These are phyloP conservation scores for Lactifluus rugatus DNA, from an alignment of 768 basidiomycete genomes.

Conservation along the genomic window DNA sequence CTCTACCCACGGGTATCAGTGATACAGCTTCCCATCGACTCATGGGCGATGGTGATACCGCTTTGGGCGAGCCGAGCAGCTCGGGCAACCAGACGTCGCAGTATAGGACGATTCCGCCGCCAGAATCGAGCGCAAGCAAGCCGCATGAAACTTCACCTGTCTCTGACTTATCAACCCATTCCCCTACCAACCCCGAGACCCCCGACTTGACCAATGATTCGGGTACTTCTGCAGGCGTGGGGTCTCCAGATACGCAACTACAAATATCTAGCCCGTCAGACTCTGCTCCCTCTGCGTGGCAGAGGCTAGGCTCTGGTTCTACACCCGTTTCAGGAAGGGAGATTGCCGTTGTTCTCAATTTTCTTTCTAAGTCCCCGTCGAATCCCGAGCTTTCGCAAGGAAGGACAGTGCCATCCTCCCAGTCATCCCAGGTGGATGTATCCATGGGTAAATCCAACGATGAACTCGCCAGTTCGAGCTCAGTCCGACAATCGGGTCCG, in stretches of 20 bases:
- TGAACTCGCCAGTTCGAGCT: not conserved
- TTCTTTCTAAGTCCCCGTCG: not conserved
- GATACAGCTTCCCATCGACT: no score
- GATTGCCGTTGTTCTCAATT: constrained; percentile 5
- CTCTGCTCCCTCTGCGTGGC: constrained; percentile 1
- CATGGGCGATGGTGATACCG: not conserved
- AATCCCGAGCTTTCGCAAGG: not conserved
- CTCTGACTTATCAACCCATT: not conserved
- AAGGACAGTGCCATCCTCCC: not conserved
- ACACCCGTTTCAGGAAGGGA: constrained; percentile 1
- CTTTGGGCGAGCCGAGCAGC: not conserved
- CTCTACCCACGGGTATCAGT: not conserved
- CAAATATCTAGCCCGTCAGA: not conserved
- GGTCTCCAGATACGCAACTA: not conserved
- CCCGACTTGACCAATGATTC: constrained; percentile 13
- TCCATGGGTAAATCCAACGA: not conserved
- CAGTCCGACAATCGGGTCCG: not conserved
- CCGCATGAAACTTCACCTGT: constrained; percentile 1
- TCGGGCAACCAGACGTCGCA: not conserved
- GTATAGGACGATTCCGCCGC: not conserved
- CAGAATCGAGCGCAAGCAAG: not conserved
- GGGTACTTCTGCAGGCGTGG: not conserved
- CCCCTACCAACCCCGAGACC: not conserved
- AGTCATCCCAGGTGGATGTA: not conserved
- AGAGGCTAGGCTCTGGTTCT: not conserved